Base-by-base conservation (phyloP, 1,284 basidiomycete genomes). In the Rhodotorula sp. region DNA sequence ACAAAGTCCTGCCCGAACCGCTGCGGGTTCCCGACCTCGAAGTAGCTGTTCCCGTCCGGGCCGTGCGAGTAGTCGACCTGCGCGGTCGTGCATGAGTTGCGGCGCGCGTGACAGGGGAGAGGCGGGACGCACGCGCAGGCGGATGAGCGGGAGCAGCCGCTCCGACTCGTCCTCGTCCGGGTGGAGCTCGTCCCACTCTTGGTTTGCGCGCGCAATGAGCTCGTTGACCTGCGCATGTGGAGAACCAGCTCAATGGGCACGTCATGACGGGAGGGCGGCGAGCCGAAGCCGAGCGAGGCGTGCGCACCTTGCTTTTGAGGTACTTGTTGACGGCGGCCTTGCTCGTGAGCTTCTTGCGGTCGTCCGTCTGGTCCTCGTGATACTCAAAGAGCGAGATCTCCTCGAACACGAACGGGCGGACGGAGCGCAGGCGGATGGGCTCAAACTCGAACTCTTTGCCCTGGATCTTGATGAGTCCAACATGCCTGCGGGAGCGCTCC, bases 1-100 rank as follows among this genome's bases (percentile, higher is more conserved):
- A 90, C 87, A 81, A 97, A 98, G 80, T 97, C 93, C 81, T 97
- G 94, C 0, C 97, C 96, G 80, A 99, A 97, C 15, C 96, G 90
- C 62, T 96, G 91, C 22, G 95, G 92, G 81, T 99, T 99, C 60
- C 91, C 92, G 83, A 94, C 92, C 76, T 92, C 91, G 69, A 88
- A 89, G 10, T 90, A 90, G 62, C 90, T 90, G 0, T 91, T 59
- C 27, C 74, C 77, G 37, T 75, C 66, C 6, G 70, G 67, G 6
- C 70, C 67, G 34, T 69, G 70, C 6, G 73, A 93, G 1, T 94
- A 96, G 80, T 97, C 94, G 36, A 97, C 93, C 89, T 91, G 74
- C 32, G 61, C 44, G 57, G 34, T 25, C 17, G 29, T 12, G 15
- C 13, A 19, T 22, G 3, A 53, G 15, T 10, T 46, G 17, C 9